Evolutionary conservation across 441 rosid species (phyloP).

Genomic region (Hura crepitans): DNA sequence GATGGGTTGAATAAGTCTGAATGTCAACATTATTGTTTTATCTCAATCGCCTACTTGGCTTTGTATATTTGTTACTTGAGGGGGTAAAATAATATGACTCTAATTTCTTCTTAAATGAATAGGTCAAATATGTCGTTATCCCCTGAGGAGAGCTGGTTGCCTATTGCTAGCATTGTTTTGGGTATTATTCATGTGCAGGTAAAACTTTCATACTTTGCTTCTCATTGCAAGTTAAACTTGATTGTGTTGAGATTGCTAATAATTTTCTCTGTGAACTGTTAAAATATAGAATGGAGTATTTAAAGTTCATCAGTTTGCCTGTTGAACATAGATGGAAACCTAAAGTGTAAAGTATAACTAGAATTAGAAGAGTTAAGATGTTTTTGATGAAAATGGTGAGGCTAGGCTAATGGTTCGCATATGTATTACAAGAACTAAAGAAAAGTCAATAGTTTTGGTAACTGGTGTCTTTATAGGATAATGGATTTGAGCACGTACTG

Average conservation of each 20-base stretch:
- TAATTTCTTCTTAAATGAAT: constrained; percentile 9
- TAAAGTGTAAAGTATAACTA: neutral
- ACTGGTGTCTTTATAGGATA: too few species aligned
- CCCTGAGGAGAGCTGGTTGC: constrained; percentile 95
- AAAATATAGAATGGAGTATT: too few species aligned
- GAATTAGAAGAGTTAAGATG: too few species aligned
- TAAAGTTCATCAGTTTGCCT: neutral
- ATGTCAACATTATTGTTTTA: neutral
- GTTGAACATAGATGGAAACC: neutral
- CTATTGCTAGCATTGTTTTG: constrained; percentile 73
- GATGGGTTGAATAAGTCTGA: neutral
- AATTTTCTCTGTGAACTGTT: neutral
- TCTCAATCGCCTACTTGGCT: neutral
- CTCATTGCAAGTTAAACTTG: too few species aligned
- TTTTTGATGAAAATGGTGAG: neutral
- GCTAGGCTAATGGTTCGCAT: neutral
- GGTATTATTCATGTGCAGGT: constrained; percentile 92
- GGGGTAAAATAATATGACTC: constrained; percentile 13
- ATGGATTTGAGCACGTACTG: too few species aligned
- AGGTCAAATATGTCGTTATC: too few species aligned
- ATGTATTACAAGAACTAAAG: too few species aligned
- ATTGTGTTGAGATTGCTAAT: neutral
- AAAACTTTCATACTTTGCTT: too few species aligned
- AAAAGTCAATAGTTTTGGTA: neutral
- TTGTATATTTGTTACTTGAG: constrained; percentile 10